A percentile compares a stretch with the other conserved stretches of the same genome.
Conservation (phyloP, 2,329 filamentous ascomycete genomes). For the Monosporascus sp. region DNA sequence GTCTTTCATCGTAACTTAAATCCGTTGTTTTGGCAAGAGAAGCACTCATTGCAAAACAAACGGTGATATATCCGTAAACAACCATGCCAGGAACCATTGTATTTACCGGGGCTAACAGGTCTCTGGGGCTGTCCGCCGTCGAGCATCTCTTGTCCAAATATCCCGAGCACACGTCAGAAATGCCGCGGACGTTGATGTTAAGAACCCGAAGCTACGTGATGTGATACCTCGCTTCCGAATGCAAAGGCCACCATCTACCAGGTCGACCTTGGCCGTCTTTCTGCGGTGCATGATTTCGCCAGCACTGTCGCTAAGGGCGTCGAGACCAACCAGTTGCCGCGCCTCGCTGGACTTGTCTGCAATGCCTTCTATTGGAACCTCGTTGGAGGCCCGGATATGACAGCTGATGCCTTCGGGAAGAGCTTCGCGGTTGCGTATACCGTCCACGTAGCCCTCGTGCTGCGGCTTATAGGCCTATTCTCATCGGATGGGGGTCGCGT, state of each 20-base stretch:
- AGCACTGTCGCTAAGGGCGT: constrained; percentile 22
- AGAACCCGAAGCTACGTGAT: constrained; percentile 23
- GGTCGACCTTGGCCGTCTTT: constrained; percentile 32
- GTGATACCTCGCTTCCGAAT: constrained; percentile 26
- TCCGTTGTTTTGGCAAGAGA: neutral
- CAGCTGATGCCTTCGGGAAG: constrained; percentile 32
- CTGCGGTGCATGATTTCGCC: constrained; percentile 31
- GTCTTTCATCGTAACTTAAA: neutral
- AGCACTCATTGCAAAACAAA: neutral
- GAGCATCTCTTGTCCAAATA: constrained; percentile 14
- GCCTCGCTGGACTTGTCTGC: constrained; percentile 32
- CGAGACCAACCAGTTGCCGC: constrained; percentile 22
- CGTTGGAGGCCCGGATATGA: constrained; percentile 24
- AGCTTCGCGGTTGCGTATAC: constrained; percentile 36
- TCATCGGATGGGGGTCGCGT: constrained; percentile 44
- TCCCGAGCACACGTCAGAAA: constrained; percentile 25
- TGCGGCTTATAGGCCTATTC: constrained; percentile 51
- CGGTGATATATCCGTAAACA: neutral
- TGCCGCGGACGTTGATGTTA: constrained; percentile 22
- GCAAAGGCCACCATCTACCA: constrained; percentile 29
- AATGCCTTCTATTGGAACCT: constrained; percentile 37
- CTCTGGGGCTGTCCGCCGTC: constrained; percentile 20
- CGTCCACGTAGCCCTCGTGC: constrained; percentile 31
- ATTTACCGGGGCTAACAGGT: constrained; percentile 35
- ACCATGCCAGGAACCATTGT: constrained; percentile 30